Conservation (phyloP, 2,329 filamentous ascomycete genomes). For the Fusarium chuoi region DNA sequence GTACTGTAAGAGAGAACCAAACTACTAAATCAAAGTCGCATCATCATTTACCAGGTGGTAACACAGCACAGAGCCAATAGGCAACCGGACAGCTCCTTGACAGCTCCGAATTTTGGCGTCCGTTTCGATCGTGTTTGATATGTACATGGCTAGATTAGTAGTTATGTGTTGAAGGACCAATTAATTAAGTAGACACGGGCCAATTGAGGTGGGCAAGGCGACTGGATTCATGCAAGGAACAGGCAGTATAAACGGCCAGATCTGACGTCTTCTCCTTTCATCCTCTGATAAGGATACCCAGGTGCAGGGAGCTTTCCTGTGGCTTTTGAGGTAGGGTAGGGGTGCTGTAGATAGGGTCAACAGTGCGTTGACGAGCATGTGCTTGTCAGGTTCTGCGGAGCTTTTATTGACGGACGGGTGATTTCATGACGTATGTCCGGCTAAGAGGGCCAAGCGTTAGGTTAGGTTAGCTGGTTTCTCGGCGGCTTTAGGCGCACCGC, state of each 20-base stretch:
- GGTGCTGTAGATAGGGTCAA: background rate
- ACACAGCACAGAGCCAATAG: conserved; percentile 11
- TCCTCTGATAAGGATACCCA: background rate
- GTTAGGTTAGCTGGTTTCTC: background rate
- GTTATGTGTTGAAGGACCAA: background rate
- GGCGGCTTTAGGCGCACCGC: conserved; percentile 5
- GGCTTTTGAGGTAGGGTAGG: background rate
- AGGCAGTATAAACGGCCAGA: background rate
- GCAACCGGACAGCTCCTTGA: background rate
- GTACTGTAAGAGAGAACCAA: background rate
- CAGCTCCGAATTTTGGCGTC: background rate
- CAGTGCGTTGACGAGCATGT: conserved; percentile 8
- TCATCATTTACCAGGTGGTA: conserved; percentile 26
- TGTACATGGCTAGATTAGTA: background rate
- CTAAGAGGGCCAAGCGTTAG: background rate
- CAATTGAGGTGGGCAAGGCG: background rate
- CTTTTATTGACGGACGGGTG: background rate
- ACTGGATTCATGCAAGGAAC: conserved; percentile 2
- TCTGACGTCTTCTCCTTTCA: background rate
- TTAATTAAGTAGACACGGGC: too few species aligned
- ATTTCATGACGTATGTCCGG: conserved; percentile 16
- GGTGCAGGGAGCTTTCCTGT: background rate
- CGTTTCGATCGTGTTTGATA: background rate
- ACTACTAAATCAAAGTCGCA: conserved; percentile 13
- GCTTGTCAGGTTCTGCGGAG: conserved; percentile 5